Percentiles rank a stretch among this genome's conserved stretches.
Conservation (phyloP, 1,284 basidiomycete genomes). For the Agroathelia rolfsii region DNA sequence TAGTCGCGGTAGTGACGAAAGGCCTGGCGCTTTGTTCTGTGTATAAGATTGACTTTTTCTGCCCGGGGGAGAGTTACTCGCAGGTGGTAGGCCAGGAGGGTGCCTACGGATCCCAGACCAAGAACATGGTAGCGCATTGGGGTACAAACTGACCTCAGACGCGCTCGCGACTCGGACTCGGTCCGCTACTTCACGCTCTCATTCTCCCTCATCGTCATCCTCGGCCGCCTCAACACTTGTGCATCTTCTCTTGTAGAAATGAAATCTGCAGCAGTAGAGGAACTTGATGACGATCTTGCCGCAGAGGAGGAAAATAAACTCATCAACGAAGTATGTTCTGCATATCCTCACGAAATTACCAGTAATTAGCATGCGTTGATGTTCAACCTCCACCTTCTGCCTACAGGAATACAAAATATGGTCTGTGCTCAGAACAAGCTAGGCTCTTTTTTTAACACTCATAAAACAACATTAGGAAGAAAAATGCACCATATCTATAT, state of each 20-base stretch:
- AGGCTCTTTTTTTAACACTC: conserved; percentile 1
- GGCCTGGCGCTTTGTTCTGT: conserved; percentile 35
- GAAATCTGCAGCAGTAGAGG: conserved; percentile 58
- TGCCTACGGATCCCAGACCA: conserved; percentile 75
- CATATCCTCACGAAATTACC: too few relatives aligned
- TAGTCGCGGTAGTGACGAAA: conserved; percentile 18
- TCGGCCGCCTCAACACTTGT: too few relatives aligned
- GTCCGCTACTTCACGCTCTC: not conserved
- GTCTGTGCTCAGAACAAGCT: conserved; percentile 27
- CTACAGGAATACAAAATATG: conserved; percentile 76
- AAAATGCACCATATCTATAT: conserved; percentile 95
- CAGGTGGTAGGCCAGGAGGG: conserved; percentile 72
- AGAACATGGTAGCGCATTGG: conserved; percentile 74
- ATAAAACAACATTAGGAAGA: conserved; percentile 66
- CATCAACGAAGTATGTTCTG: conserved; percentile 73
- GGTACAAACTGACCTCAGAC: not conserved
- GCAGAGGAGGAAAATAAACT: conserved; percentile 85
- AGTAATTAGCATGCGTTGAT: too few relatives aligned
- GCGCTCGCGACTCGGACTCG: conserved; percentile 1
- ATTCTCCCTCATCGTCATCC: conserved; percentile 1
- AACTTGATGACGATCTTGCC: conserved; percentile 72
- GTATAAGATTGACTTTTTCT: conserved; percentile 59
- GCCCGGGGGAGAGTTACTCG: conserved; percentile 43
- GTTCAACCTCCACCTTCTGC: conserved; percentile 10
- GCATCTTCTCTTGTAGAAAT: too few relatives aligned